phyloP scores from a whole-genome alignment of 495 filamentous ascomycete species.

The Talaromyces borbonicus region DNA sequence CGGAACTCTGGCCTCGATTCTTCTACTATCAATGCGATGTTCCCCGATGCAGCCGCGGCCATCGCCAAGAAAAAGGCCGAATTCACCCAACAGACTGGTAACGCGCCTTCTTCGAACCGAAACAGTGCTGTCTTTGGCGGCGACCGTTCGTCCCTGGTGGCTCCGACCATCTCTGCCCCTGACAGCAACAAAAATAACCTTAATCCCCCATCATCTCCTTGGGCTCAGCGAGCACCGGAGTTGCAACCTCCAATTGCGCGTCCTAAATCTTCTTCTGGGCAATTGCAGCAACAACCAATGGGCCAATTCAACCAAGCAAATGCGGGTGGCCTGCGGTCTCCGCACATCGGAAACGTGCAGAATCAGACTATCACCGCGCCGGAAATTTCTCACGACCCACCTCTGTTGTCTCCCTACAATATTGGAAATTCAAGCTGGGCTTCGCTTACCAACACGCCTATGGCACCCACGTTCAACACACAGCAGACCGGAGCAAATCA shows the following conservation, averaged over 20 bases:
- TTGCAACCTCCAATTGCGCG: conserved; percentile 50
- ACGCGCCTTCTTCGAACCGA: conserved; percentile 80
- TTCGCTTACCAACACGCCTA: conserved; percentile 95
- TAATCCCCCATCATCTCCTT: conserved; percentile 65
- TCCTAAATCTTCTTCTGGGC: conserved; percentile 83
- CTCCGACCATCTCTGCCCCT: conserved; percentile 66
- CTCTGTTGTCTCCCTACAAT: conserved; percentile 82
- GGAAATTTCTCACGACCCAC: conserved; percentile 62
- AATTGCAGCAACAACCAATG: conserved; percentile 73
- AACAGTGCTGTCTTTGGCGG: conserved; percentile 84
- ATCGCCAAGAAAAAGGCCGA: conserved; percentile 97
- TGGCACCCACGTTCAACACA: conserved; percentile 72
- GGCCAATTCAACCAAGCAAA: conserved; percentile 89
- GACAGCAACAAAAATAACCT: conserved; percentile 44
- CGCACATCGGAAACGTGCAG: conserved; percentile 70
- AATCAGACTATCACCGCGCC: conserved; percentile 69
- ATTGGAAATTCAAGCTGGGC: conserved; percentile 88
- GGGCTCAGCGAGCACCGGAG: conserved; percentile 52
- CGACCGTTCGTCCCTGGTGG: conserved; percentile 66
- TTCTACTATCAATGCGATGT: conserved; percentile 97
- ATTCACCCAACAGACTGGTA: conserved; percentile 88
- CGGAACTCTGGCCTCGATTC: conserved; percentile 86
- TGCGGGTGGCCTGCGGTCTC: conserved; percentile 72
- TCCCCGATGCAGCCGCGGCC: conserved; percentile 93
- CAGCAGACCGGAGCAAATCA: conserved; percentile 51